Conservation (phyloP, 1,139 yeast species). For the Insectozyma bohioensis region DNA sequence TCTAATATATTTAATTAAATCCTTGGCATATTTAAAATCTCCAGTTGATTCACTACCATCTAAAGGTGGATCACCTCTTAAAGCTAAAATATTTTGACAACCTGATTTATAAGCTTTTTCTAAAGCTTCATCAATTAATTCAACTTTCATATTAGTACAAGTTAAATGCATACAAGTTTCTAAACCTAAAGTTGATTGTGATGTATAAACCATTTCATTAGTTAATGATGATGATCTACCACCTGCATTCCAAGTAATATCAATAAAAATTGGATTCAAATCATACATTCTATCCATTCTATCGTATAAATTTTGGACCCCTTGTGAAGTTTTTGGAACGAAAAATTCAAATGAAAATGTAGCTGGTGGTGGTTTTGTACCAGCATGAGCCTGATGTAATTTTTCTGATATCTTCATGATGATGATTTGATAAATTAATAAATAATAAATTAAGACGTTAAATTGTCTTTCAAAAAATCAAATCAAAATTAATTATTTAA, state of each 20-base stretch:
- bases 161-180: constrained; percentile 99
- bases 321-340: constrained; percentile 97
- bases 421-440: too few species aligned
- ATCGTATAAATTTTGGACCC: constrained; percentile 93
- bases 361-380: constrained; percentile 49
- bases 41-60: constrained; percentile 67
- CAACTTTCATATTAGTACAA: constrained; percentile 90
- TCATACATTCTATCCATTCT: constrained; percentile 98
- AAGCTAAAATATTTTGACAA: constrained; percentile 86
- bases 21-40: constrained; percentile 78
- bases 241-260: constrained; percentile 98
- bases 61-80: constrained; percentile 82
- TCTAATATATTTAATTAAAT: constrained; percentile 77
- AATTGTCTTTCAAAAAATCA: too few species aligned
- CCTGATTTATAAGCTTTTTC: constrained; percentile 86
- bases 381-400: constrained; percentile 45
- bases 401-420: constrained; percentile 56
- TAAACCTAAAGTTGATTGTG: constrained; percentile 88
- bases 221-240: constrained; percentile 81
- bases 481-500: too few species aligned
- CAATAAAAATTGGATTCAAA: constrained; percentile 86
- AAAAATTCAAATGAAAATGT: constrained; percentile 96
- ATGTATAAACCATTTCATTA: constrained; percentile 86
- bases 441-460: too few species aligned
- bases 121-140: constrained; percentile 81